A percentile compares a stretch with the other conserved stretches of the same genome.
These are phyloP conservation scores for Angophora floribunda DNA, from an alignment of 345 rosid genomes.

Conservation along the genomic window DNA sequence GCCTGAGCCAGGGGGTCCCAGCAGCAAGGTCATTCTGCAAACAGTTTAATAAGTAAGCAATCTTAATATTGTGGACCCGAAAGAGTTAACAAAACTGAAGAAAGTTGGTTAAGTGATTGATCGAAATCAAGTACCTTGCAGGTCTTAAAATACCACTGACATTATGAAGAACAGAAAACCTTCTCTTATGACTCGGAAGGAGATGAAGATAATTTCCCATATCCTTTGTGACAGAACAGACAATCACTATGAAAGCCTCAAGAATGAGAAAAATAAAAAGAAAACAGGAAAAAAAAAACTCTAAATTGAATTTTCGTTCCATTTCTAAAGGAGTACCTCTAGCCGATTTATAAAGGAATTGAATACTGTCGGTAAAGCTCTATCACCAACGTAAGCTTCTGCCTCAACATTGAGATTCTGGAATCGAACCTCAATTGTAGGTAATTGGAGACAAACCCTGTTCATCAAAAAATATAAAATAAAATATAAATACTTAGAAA, in stretches of 20 bases:
- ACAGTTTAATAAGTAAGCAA: background rate
- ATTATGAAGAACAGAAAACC: constrained; percentile 1
- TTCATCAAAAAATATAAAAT: background rate
- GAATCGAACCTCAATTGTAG: constrained; percentile 6
- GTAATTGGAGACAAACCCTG: background rate
- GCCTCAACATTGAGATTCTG: background rate
- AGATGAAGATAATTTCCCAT: background rate
- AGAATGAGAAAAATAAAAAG: background rate
- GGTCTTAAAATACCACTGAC: constrained; percentile 5
- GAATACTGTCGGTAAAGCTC: background rate
- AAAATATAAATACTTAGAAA: background rate
- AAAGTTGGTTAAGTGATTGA: background rate
- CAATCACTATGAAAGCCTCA: background rate
- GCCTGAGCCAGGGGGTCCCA: constrained; percentile 11
- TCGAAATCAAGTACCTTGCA: background rate
- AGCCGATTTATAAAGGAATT: background rate
- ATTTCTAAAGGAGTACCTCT: background rate
- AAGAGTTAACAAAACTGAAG: background rate
- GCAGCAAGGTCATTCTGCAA: constrained; percentile 4
- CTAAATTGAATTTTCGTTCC: background rate
- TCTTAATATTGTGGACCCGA: background rate
- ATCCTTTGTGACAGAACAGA: background rate
- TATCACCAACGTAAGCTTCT: constrained; percentile 4
- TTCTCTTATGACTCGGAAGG: background rate
- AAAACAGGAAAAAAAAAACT: background rate